A percentile compares a stretch with the other conserved stretches of the same genome.
Evolutionary conservation across 2,329 filamentous ascomycete genomes (phyloP).

Genomic region (Lasiodiplodia sp.): DNA sequence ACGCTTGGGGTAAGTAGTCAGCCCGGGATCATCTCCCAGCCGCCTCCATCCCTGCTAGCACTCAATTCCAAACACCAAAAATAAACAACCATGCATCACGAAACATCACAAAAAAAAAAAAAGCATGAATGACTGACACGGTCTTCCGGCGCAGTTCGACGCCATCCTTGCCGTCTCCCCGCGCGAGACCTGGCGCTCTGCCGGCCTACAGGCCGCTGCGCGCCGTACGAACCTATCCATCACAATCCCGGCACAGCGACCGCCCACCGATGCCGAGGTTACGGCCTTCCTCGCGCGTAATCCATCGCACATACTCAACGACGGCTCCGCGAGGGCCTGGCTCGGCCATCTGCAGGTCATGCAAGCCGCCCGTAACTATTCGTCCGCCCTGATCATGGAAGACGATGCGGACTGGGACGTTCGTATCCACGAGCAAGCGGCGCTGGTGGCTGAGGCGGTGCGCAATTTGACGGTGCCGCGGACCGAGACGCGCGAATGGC

Average conservation of each 20-base stretch:
- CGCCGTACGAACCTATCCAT: conserved; percentile 29
- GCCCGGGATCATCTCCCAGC: neutral
- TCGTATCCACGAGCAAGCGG: conserved; percentile 18
- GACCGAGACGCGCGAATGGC: conserved; percentile 3
- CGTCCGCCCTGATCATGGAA: conserved; percentile 30
- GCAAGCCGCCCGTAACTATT: conserved; percentile 8
- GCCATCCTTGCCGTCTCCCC: conserved; percentile 30
- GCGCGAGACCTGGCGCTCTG: conserved; percentile 28
- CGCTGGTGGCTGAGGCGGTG: conserved; percentile 14
- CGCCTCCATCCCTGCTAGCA: conserved; percentile 4
- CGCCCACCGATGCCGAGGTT: conserved; percentile 4
- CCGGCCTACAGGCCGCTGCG: conserved; percentile 30
- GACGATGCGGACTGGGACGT: conserved; percentile 33
- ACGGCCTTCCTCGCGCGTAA: conserved; percentile 4
- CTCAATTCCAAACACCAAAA: neutral
- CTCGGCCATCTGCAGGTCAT: conserved; percentile 32
- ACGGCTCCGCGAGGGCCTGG: conserved; percentile 28
- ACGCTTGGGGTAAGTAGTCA: conserved; percentile 28
- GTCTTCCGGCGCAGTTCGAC: conserved; percentile 23
- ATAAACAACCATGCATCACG: neutral
- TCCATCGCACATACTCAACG: conserved; percentile 8
- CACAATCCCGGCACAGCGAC: conserved; percentile 26
- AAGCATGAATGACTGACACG: neutral
- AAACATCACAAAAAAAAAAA: neutral
- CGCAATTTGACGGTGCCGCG: conserved; percentile 16